phyloP scores from a whole-genome alignment of 495 filamentous ascomycete genomes.

The Penicillium antarcticum region DNA sequence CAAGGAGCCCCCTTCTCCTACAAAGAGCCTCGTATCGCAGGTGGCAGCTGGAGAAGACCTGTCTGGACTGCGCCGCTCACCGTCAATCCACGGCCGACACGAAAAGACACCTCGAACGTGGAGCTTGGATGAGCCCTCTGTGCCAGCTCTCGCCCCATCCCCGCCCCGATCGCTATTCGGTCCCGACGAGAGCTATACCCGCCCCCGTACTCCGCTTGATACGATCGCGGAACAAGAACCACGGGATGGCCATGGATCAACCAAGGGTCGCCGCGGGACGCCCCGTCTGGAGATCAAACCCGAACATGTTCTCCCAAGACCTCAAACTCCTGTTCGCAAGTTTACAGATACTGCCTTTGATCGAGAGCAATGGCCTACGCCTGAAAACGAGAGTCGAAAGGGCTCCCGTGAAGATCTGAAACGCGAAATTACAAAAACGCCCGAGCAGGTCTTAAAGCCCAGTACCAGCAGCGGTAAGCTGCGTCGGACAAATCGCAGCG shows the following conservation, averaged over 20 bases:
- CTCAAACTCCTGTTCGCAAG: constrained; percentile 38
- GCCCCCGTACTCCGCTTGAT: constrained; percentile 38
- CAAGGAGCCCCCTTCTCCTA: constrained; percentile 37
- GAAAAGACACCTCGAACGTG: constrained; percentile 27
- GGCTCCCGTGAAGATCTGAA: constrained; percentile 25
- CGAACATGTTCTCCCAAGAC: constrained; percentile 41
- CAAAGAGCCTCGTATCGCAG: constrained; percentile 16
- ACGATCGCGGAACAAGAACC: constrained; percentile 41
- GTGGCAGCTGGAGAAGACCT: constrained; percentile 12
- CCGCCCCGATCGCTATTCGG: constrained; percentile 28
- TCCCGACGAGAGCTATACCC: constrained; percentile 23
- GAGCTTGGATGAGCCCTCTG: constrained; percentile 30
- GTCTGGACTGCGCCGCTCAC: constrained; percentile 32
- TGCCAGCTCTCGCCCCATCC: constrained; percentile 17
- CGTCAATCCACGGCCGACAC: constrained; percentile 38
- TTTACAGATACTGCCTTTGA: constrained; percentile 53
- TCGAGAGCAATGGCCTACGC: constrained; percentile 48
- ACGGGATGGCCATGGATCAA: constrained; percentile 11
- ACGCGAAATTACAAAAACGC: constrained; percentile 31
- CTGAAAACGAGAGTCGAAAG: constrained; percentile 39
- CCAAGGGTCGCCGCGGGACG: constrained; percentile 29
- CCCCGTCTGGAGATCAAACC: constrained; percentile 42
- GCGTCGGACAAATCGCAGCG: constrained; percentile 66
- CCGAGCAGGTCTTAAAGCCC: constrained; percentile 36
- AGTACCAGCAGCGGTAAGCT: constrained; percentile 46